Conservation (phyloP, 768 basidiomycete species). For the Naganishia vishniacii region DNA sequence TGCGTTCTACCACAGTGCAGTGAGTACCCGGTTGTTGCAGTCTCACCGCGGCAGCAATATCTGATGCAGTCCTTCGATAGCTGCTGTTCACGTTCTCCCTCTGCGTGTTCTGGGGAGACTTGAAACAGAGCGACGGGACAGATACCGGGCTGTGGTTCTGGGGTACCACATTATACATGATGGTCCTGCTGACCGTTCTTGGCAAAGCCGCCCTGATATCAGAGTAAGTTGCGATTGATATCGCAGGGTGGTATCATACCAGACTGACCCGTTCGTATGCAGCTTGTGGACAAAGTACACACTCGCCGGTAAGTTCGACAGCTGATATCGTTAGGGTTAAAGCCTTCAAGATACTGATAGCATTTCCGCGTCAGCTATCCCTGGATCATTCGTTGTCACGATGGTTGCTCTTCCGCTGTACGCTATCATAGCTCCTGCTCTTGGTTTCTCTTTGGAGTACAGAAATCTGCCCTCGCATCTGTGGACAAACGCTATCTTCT, state of each 20-base stretch:
- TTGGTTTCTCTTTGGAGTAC: constrained; percentile 83
- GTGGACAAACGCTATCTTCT: constrained; percentile 84
- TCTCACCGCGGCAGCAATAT: not conserved
- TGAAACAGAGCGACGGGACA: constrained; percentile 70
- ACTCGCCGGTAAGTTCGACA: constrained; percentile 62
- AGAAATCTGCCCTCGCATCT: constrained; percentile 78
- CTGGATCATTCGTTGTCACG: constrained; percentile 93
- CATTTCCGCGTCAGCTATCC: constrained; percentile 62
- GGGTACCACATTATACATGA: constrained; percentile 93
- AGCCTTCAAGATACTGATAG: not conserved
- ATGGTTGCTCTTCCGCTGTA: constrained; percentile 92
- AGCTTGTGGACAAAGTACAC: constrained; percentile 99
- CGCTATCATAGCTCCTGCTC: constrained; percentile 74
- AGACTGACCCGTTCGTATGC: not conserved
- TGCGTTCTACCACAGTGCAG: constrained; percentile 49
- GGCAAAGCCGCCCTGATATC: constrained; percentile 96
- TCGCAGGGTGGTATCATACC: not conserved
- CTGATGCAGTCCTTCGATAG: constrained; percentile 51
- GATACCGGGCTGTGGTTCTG: constrained; percentile 97
- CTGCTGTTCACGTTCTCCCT: constrained; percentile 80
- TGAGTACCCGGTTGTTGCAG: constrained; percentile 51
- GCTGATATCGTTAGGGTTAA: not conserved
- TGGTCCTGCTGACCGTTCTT: constrained; percentile 85
- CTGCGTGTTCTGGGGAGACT: constrained; percentile 85
- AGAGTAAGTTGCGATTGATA: constrained; percentile 63